phyloP scores from a whole-genome alignment of 2,329 filamentous ascomycete species.

The Colletotrichum tanaceti region DNA sequence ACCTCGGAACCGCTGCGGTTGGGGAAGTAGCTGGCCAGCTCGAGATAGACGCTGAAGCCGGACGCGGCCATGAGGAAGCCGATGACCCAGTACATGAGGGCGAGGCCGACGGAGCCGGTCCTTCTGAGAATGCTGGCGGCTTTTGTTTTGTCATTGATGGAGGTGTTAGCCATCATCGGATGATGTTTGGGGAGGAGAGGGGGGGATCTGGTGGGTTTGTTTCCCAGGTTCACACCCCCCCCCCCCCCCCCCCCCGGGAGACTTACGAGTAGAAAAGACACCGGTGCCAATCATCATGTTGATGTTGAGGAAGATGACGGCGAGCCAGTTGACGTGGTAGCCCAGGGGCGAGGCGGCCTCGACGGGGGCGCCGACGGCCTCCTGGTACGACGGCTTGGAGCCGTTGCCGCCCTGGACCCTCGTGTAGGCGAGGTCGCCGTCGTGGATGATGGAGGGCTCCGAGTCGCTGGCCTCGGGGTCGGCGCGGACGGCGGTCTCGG shows the following conservation, averaged over 20 bases:
- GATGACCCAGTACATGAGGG: conserved; percentile 73
- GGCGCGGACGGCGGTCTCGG: conserved; percentile 7
- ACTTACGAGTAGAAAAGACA: conserved; percentile 73
- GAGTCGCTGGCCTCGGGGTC: conserved; percentile 43
- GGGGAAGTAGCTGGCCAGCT: conserved; percentile 73
- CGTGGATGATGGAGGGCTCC: conserved; percentile 47
- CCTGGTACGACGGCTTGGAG: conserved; percentile 65
- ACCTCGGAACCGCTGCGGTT: conserved; percentile 74
- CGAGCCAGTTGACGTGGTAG: conserved; percentile 66
- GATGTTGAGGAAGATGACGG: conserved; percentile 70
- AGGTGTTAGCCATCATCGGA: neutral
- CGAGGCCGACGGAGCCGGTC: conserved; percentile 71
- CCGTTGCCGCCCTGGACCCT: conserved; percentile 61
- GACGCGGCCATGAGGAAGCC: conserved; percentile 69
- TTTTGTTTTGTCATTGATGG: too few relatives aligned
- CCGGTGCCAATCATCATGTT: conserved; percentile 73
- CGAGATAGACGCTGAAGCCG: conserved; percentile 70
- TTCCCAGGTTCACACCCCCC: too few relatives aligned
- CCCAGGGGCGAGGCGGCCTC: conserved; percentile 69
- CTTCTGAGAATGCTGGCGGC: conserved; percentile 67
- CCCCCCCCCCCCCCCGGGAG: too few relatives aligned
- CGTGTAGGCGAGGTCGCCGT: conserved; percentile 57
- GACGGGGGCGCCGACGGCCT: conserved; percentile 71
- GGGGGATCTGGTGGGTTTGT: too few relatives aligned
- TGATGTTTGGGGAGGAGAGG: too few relatives aligned